Evolutionary conservation across 805 yeast species (phyloP).

Genomic region (Candida dajiaensis): DNA sequence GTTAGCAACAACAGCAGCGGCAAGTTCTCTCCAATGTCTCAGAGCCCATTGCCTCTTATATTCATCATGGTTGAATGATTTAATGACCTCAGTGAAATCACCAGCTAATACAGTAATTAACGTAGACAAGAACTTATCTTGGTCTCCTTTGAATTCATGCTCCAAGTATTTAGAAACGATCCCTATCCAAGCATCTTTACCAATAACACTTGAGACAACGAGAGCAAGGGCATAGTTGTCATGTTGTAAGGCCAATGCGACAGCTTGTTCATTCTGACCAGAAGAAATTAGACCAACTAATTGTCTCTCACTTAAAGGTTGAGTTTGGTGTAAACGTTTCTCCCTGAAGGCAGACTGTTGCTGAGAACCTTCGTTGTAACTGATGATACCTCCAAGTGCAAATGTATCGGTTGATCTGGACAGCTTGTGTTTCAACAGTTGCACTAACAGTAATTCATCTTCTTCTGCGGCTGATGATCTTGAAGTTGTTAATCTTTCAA

Average conservation of each 20-base stretch:
- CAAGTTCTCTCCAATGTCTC: conserved; percentile 45
- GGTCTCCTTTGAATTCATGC: conserved; percentile 38
- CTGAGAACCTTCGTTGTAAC: conserved; percentile 11
- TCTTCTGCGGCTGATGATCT: conserved; percentile 49
- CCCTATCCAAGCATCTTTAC: conserved; percentile 52
- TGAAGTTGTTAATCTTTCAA: conserved; percentile 5
- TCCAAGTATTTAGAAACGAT: conserved; percentile 54
- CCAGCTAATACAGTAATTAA: conserved; percentile 64
- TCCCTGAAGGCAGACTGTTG: background rate
- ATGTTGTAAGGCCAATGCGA: conserved; percentile 52
- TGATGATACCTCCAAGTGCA: conserved; percentile 17
- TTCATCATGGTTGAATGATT: conserved; percentile 36
- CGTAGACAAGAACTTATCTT: conserved; percentile 42
- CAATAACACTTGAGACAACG: conserved; percentile 58
- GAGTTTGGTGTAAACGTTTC: conserved; percentile 9
- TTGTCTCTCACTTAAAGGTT: conserved; percentile 24
- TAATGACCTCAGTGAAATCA: conserved; percentile 46
- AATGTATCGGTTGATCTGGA: conserved; percentile 10
- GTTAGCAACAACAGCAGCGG: conserved; percentile 35
- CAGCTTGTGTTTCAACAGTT: conserved; percentile 21
- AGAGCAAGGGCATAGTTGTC: conserved; percentile 77
- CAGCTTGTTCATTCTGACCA: conserved; percentile 66
- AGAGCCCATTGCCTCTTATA: conserved; percentile 43
- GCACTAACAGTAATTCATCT: conserved; percentile 59
- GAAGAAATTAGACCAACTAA: conserved; percentile 55